Percentiles rank a stretch among this genome's conserved stretches.
These are phyloP conservation scores for Salvia miltiorrhiza DNA, from an alignment of 257 asterid species.

Conservation along the genomic window DNA sequence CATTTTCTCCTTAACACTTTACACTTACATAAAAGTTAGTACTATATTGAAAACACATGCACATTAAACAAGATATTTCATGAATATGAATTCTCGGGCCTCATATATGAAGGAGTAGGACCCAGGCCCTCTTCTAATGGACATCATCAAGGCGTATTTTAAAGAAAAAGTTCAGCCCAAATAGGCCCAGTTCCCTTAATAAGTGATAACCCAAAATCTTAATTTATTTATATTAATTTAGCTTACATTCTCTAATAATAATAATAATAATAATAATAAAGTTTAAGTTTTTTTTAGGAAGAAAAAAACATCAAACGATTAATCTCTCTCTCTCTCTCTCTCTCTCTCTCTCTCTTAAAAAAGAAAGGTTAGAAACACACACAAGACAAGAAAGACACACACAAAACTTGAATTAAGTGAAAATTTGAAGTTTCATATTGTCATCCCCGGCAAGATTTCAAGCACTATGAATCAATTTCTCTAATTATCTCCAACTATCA, in stretches of 20 bases:
- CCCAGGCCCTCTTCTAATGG: neutral
- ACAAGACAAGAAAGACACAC: neutral
- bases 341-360: too few species aligned
- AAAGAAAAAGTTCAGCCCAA: neutral
- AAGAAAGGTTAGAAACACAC: neutral
- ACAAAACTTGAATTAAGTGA: too few species aligned
- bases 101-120: neutral
- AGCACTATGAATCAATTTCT: too few species aligned
- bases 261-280: too few species aligned
- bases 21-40: too few species aligned
- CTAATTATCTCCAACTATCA: too few species aligned
- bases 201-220: neutral
- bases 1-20: neutral
- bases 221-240: neutral
- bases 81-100: slow-evolving; percentile 9
- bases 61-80: neutral
- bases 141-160: neutral
- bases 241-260: too few species aligned
- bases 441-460: too few species aligned
- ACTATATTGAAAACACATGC: too few species aligned
- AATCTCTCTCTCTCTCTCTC: too few species aligned
- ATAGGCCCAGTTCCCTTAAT: neutral
- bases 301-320: too few species aligned
- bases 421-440: neutral
- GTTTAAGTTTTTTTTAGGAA: too few species aligned